Base-by-base conservation (phyloP, 331 rosid genomes). In the Spiraea crenata region DNA sequence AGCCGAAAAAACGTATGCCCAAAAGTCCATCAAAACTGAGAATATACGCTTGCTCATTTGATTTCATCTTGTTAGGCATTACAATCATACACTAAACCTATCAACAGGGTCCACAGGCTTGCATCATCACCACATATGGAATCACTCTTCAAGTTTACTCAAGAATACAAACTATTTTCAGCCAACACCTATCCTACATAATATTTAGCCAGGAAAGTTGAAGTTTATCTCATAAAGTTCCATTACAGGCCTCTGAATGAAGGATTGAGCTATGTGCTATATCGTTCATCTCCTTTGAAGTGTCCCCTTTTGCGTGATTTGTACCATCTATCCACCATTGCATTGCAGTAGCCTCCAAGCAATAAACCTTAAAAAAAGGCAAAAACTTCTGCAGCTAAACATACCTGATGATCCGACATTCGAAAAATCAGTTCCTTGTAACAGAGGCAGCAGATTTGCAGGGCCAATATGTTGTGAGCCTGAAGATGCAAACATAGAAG, bases 391-490 rank as follows among this genome's bases (percentile, higher is more conserved):
- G 74, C 34, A 35, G 56, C 19, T 31, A 69, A 9, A 16, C 74
- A 57, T 57, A 70, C 74, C 74, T 44, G 56, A 34, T 38, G 46
- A 44, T 16, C 44, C 10, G 40, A 56, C 19, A 40, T 20, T 2
- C 5, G 31, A 13, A 35, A 4, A 69, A 20, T 56, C 63, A 3
- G 47, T 31, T 38, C 73, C 51, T 51, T 19, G 42, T 41, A 16
- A 10, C 20, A 16, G 25, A 8, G 34, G 42, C 73, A 15, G 52
- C 16, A 19, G 62, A 69, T 40, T 69, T 25, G 48, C 41, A 40
- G 2, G 16, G 74, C 35, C 52, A 42, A 55, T 55, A 54, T 62
- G 44, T 14, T 14, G 64, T n/a, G 10, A 69, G 56, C 54, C 74
- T 69, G 59, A 41, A 55, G 15, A 52, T 9, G 40, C 14, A 52